Base-by-base conservation (phyloP, 345 rosid genomes). In the Sonneratia caseolaris region DNA sequence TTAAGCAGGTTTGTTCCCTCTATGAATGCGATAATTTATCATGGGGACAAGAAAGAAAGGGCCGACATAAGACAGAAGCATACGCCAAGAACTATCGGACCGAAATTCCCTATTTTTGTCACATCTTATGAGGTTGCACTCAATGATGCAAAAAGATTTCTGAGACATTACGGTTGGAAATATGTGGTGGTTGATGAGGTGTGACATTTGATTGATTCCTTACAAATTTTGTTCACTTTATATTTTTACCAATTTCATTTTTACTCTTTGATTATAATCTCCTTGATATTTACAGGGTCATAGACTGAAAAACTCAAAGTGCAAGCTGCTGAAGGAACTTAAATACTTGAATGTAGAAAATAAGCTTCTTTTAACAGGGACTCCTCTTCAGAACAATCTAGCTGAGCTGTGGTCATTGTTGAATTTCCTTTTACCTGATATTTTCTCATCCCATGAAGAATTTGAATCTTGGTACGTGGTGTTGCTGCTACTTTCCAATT, bases 371-470 rank as follows among this genome's bases (percentile, higher is more conserved):
- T 78, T 95, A 56, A 95, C 97, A 49, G 99, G 99, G 70, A 95
- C 99, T 5, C 99, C 99, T 72, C 81, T 95, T 79, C 99, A 95
- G 73, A 95, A 95, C 79, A 95, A 95, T 79, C 74, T 92, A 75
- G 85, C 97, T 1, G 99, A 95, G 90, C 96, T 95, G 68, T 95
- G 99, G 98, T 88, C 99, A n/a, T 76, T 95, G 83, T 73, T 95
- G 79, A 87, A 95, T 80, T 95, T 95, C 80, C 88, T 95, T 80
- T 78, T 95, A 76, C 99, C 97, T 64, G 97, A 95, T 81, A 89
- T 95, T 74, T 95, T 95, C 75, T 84, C 91, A 61, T 92, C 97
- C 27, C 97, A 82, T 81, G 97, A 84, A 66, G 99, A 95, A 80
- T 95, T 95, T 83, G 92, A 92, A 72, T 92, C 99, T 76, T 95